These are phyloP conservation scores for Cephalotrichum gorgonifer DNA, from an alignment of 2,329 filamentous ascomycete species.

Conservation along the genomic window DNA sequence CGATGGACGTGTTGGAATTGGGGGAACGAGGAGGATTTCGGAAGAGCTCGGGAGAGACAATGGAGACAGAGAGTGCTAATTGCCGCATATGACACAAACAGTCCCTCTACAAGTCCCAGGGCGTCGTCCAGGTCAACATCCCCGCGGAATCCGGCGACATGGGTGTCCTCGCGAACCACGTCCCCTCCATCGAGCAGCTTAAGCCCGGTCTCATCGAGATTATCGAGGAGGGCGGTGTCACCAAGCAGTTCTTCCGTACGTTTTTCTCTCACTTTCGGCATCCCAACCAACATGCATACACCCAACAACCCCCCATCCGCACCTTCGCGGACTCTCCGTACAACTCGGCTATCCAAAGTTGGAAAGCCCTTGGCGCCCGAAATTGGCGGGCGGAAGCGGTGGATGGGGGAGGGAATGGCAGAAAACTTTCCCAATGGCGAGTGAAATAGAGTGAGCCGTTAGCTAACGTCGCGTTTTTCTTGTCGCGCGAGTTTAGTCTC, in stretches of 20 bases:
- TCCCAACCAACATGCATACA: background rate
- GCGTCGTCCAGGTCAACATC: conserved; percentile 93
- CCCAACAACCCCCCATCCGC: background rate
- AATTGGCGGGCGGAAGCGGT: too few species aligned
- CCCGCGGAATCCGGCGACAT: conserved; percentile 97
- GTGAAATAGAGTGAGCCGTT: too few species aligned
- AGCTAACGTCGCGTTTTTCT: background rate
- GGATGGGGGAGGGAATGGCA: too few species aligned
- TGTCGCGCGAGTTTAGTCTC: conserved; percentile 56
- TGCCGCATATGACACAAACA: conserved; percentile 35
- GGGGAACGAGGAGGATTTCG: background rate
- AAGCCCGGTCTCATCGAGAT: conserved; percentile 94
- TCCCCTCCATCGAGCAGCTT: conserved; percentile 96
- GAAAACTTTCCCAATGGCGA: too few species aligned
- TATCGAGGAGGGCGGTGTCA: conserved; percentile 78
- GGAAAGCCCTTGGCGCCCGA: too few species aligned
- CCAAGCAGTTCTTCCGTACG: conserved; percentile 97
- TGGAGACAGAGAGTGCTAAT: conserved; percentile 36
- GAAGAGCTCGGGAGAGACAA: too few species aligned
- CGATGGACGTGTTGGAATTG: background rate
- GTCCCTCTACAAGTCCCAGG: conserved; percentile 60
- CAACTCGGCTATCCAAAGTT: too few species aligned
- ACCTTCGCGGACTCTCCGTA: background rate
- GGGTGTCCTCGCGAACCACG: conserved; percentile 98
- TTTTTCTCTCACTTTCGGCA: background rate